Evolutionary conservation across 805 yeast genomes (phyloP).

Genomic region (Wickerhamomyces silvicola): DNA sequence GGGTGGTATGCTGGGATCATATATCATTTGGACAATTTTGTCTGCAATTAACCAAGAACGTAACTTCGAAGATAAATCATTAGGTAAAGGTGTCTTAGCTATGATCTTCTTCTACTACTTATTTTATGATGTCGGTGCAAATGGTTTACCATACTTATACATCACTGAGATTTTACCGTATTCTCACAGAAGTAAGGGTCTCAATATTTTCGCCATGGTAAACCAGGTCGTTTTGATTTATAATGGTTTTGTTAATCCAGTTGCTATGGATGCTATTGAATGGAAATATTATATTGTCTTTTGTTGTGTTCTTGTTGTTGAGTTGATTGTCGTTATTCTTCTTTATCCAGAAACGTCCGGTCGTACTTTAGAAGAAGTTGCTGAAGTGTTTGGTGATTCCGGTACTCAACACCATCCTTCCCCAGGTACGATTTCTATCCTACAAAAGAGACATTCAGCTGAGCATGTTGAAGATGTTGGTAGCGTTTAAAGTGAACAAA

Average conservation of each 20-base stretch:
- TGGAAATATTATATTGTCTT: slow-evolving; percentile 32
- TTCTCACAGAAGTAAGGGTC: slow-evolving; percentile 24
- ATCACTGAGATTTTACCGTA: slow-evolving; percentile 34
- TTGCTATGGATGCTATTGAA: slow-evolving; percentile 29
- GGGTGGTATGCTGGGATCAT: slow-evolving; percentile 29
- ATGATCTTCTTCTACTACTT: slow-evolving; percentile 41
- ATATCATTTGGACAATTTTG: slow-evolving; percentile 35
- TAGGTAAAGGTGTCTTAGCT: slow-evolving; percentile 41
- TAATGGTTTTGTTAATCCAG: slow-evolving; percentile 31
- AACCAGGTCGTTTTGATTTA: slow-evolving; percentile 18
- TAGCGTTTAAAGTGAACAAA: too few relatives aligned
- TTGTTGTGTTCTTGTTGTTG: slow-evolving; percentile 25
- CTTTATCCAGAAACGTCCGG: slow-evolving; percentile 34
- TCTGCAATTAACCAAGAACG: slow-evolving; percentile 39
- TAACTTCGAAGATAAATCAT: slow-evolving; percentile 30
- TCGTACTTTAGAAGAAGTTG: slow-evolving; percentile 32
- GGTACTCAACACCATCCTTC: slow-evolving; percentile 3
- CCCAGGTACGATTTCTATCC: slow-evolving; percentile 1
- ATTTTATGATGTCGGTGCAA: slow-evolving; percentile 34
- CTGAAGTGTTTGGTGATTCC: slow-evolving; percentile 25
- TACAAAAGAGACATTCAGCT: slow-evolving; percentile 2
- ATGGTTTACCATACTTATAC: slow-evolving; percentile 40
- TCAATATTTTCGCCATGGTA: slow-evolving; percentile 12
- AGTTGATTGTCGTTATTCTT: slow-evolving; percentile 23
- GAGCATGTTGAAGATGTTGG: slow-evolving; percentile 9